These are phyloP conservation scores for Phlyctochytrium arcticum DNA, from an alignment of 192 early-diverging fungal species.

Conservation along the genomic window DNA sequence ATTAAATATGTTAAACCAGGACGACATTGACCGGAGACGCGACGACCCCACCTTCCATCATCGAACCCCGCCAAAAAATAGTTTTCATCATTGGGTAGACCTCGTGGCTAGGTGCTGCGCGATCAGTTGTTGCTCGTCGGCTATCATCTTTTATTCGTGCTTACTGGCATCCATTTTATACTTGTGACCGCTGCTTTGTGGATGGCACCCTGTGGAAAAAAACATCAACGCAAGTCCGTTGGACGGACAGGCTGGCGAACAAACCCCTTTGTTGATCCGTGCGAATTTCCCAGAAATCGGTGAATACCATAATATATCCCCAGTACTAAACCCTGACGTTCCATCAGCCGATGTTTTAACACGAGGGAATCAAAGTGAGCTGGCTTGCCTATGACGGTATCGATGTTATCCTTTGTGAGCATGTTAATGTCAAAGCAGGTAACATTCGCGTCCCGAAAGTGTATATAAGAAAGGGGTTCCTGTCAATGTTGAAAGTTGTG, in stretches of 20 bases:
- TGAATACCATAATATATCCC: conserved; percentile 68
- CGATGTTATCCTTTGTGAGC: conserved; percentile 68
- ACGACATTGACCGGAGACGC: background rate
- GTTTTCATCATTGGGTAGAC: conserved; percentile 45
- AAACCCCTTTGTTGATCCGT: conserved; percentile 76
- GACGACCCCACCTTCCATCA: conserved; percentile 66
- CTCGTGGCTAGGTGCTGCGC: conserved; percentile 1
- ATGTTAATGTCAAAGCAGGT: conserved; percentile 84
- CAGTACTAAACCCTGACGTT: conserved; percentile 18
- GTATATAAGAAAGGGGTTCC: conserved; percentile 77
- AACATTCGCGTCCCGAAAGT: conserved; percentile 70
- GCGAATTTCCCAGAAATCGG: conserved; percentile 81
- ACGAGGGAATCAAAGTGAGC: background rate
- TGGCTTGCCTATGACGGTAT: conserved; percentile 76
- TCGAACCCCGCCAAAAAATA: conserved; percentile 79
- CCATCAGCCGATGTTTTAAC: background rate
- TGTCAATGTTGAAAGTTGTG: conserved; percentile 25
- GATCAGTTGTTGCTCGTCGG: background rate
- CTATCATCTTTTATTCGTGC: background rate
- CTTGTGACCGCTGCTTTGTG: conserved; percentile 65
- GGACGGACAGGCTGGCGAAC: no score
- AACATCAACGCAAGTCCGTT: no score
- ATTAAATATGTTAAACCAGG: background rate
- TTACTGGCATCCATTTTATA: conserved; percentile 81
- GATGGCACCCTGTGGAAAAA: conserved; percentile 63